Percentiles rank a stretch among this genome's conserved stretches.
Conservation (phyloP, 2,329 filamentous ascomycete genomes). For the Trichophyton schoenleinii region DNA sequence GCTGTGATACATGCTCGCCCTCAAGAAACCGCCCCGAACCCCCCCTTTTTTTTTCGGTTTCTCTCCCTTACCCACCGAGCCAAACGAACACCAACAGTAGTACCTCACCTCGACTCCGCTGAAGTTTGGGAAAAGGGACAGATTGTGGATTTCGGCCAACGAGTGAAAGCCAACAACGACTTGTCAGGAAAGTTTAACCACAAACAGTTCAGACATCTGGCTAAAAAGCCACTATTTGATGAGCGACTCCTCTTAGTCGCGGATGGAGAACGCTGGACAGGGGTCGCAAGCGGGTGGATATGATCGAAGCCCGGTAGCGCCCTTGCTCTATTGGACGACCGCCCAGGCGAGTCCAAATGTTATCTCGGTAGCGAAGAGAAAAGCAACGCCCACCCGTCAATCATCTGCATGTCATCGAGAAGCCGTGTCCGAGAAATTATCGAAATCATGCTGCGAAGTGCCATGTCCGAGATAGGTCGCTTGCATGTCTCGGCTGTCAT, state of each 20-base stretch:
- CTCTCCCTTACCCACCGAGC: neutral
- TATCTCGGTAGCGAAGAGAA: neutral
- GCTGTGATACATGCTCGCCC: neutral
- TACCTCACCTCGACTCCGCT: neutral
- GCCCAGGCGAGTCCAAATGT: neutral
- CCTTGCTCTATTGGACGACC: neutral
- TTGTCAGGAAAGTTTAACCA: neutral
- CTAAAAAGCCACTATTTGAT: neutral
- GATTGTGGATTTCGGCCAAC: neutral
- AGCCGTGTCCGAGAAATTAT: neutral
- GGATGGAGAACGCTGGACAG: neutral
- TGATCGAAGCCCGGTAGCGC: neutral
- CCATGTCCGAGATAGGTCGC: neutral
- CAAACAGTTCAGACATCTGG: neutral
- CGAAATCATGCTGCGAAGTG: neutral
- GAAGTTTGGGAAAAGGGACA: neutral
- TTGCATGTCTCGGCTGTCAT: neutral
- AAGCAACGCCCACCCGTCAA: neutral
- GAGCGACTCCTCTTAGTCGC: neutral
- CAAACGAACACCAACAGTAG: conserved; percentile 1
- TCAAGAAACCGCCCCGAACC: neutral
- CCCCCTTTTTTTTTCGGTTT: neutral
- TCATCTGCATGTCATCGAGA: conserved; percentile 1
- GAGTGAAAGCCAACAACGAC: neutral
- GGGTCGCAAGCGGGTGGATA: neutral